Base-by-base conservation (phyloP, 345 rosid genomes). In the Citrus australasica region DNA sequence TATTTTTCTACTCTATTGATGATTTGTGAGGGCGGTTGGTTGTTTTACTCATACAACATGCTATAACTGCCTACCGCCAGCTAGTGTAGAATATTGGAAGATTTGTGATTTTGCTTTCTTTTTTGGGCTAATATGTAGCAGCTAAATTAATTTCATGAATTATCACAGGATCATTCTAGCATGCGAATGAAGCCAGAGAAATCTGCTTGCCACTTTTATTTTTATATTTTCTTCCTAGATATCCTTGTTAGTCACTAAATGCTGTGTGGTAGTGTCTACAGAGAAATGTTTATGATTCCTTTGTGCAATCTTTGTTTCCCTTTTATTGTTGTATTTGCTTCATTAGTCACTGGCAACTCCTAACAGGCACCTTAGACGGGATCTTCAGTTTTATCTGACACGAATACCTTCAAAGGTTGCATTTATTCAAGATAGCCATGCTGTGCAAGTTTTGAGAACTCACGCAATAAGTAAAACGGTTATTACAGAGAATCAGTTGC, bases 361-460 rank as follows among this genome's bases (percentile, higher is more conserved):
- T 78, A 14, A 59, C 88, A 89, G 94, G 89, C 86, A 89, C 74
- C 67, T 89, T 3, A 82, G 90, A 69, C 80, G 83, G 78, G 90
- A 89, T 70, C 72, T 85, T 76, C 83, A 58, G 82, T 83, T 80
- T 61, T 88, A 88, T 79, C 42, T 64, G 17, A 83, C 80, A 69
- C 90, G 84, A 46, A 84, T 89, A 82, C 90, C 90, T 5, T 84
- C 87, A 80, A 88, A 86, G 69, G 81, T 88, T 72, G 91, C 90
- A 68, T 28, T 83, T 27, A 75, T 89, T 67, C 85, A 81, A 27
- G 94, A 91, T 78, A 75, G 74, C 77, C 70, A 84, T 32, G 25
- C 77, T 2, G 84, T 91, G 79, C 84, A 81, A 25, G 66, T 83
- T 70, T 66, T 67, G 69, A 86, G 80, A 77, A 17, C 76, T 67